Base-by-base conservation (phyloP, 2,329 filamentous ascomycete species). In the Magnaporthiopsis incrustans region DNA sequence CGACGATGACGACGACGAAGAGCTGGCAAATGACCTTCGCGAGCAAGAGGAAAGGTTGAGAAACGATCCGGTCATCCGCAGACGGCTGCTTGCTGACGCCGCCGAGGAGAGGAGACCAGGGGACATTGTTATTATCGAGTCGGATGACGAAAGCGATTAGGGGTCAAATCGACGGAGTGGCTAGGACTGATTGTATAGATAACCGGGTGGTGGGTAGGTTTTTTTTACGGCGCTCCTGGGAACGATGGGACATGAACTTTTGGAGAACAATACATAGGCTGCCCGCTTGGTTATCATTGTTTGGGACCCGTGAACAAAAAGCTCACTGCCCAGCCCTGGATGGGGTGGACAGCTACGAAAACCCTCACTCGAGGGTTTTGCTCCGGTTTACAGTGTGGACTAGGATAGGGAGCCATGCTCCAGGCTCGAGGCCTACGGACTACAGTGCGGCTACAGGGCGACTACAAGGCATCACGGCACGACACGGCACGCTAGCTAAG, bases 41-140 rank as follows among this genome's bases (percentile, higher is more conserved):
- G 44, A 22, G 44, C 44, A 25, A 10, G 59, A 63, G 12, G 63
- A 64, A 32, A 32, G 60, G 26, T 56, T 68, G 30, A 64, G 60
- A 4, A 66, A 64, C 60, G 50, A 68, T n/a, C 44, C 61, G 14
- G 58, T 27, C 1, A 61, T 71, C n/a, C 65, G 73, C 18, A 72
- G 75, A 11, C 79, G 81, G 64, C 68, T 84, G 30, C 77, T 79
- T 44, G 78, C 75, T 1, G 78, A 81, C 63, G 81, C 81, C 30
- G 78, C 78, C 1, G 74, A 77, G 66, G 71, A 69, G 64, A 73
- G 79, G 58, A 14, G 26, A 11, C 14, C 4, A 2, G 4, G 57
- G 25, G 26, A 58, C 5, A 12, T 27, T 14, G 57, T 27, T 14
- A 10, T 27, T 27, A 32, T 27, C 12, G 57, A 32, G 7, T 25